These are phyloP conservation scores for Serendipita sp. DNA, from an alignment of 768 basidiomycete genomes.

Conservation along the genomic window DNA sequence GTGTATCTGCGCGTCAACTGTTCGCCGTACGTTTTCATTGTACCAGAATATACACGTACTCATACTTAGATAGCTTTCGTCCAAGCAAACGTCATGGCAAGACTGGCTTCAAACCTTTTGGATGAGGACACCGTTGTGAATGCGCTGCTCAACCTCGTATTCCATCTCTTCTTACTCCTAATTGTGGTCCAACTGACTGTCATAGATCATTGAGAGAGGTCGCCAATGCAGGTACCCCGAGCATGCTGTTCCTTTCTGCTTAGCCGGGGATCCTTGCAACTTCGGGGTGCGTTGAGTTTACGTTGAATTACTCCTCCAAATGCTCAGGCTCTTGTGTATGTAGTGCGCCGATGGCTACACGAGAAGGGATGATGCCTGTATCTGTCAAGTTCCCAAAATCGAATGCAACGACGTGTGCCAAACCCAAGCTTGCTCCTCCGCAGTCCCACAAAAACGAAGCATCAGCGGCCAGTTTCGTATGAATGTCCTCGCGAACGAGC, in stretches of 20 bases:
- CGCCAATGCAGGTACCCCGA: constrained; percentile 26
- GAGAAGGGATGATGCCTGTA: constrained; percentile 20
- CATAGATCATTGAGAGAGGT: not conserved
- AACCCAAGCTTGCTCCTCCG: constrained; percentile 6
- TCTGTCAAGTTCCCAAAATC: constrained; percentile 26
- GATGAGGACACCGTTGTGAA: constrained; percentile 21
- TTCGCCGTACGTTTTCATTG: not conserved
- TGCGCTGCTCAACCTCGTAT: constrained; percentile 25
- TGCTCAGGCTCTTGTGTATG: constrained; percentile 15
- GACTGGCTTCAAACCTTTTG: constrained; percentile 10
- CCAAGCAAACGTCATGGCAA: constrained; percentile 15
- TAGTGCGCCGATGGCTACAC: constrained; percentile 4
- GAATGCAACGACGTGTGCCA: constrained; percentile 37
- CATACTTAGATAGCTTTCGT: constrained; percentile 17
- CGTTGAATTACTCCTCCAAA: constrained; percentile 14
- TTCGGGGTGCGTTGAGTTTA: constrained; percentile 36
- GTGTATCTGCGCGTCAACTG: constrained; percentile 29
- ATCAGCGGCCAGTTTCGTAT: constrained; percentile 16
- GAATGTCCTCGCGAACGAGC: constrained; percentile 9
- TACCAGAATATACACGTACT: not conserved
- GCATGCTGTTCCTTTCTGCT: constrained; percentile 26
- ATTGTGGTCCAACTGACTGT: not conserved
- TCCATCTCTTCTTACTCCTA: not conserved
- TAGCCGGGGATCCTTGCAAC: constrained; percentile 25
- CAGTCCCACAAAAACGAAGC: constrained; percentile 16